Evolutionary conservation across 345 rosid species (phyloP).

Genomic region (Eucalyptus pauciflora): DNA sequence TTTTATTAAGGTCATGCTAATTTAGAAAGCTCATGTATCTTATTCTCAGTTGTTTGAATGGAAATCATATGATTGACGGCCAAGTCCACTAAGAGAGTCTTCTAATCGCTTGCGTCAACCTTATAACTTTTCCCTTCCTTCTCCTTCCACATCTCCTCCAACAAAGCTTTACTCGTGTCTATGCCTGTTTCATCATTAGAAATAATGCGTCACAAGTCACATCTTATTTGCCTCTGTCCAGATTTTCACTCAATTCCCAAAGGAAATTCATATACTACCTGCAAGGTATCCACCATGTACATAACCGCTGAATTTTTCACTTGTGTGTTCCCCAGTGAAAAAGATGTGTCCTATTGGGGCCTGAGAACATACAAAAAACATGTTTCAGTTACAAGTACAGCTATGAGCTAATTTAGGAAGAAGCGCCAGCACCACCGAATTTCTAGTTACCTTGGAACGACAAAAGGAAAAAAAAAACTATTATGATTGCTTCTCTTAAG

Average conservation of each 20-base stretch:
- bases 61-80: background rate
- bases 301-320: slow-evolving; percentile 82
- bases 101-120: background rate
- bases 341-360: slow-evolving; percentile 76
- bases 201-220: background rate
- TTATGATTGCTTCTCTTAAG: background rate
- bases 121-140: background rate
- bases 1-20: background rate
- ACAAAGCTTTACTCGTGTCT: slow-evolving; percentile 47
- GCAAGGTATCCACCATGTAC: slow-evolving; percentile 96
- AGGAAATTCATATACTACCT: slow-evolving; percentile 10
- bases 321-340: slow-evolving; percentile 97
- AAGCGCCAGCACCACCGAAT: background rate
- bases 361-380: slow-evolving; percentile 11
- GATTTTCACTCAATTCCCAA: background rate
- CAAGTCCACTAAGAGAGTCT: background rate
- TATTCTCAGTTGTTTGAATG: background rate
- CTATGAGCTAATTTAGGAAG: background rate
- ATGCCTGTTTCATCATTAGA: slow-evolving; percentile 29
- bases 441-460: background rate
- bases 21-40: background rate
- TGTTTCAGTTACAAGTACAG: background rate
- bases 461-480: background rate
- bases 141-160: background rate
- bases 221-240: background rate